These are phyloP conservation scores for Aspergillus cristatus DNA, from an alignment of 495 filamentous ascomycete species.

Conservation along the genomic window DNA sequence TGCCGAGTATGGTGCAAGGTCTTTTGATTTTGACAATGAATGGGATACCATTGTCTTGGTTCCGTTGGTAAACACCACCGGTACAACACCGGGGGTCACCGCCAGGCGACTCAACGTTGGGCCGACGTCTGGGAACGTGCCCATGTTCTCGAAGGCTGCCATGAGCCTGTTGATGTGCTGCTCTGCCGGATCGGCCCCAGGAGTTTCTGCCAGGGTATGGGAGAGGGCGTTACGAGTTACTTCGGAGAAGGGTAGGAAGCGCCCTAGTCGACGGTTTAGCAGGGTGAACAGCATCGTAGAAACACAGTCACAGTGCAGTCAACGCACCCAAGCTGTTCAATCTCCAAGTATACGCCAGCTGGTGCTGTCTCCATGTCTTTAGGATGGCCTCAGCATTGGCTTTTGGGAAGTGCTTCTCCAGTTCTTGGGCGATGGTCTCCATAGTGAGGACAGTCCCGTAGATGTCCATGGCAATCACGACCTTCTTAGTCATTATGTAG, in stretches of 20 bases:
- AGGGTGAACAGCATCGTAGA: background rate
- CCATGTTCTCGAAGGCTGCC: constrained; percentile 58
- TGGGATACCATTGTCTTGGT: constrained; percentile 53
- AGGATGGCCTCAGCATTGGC: constrained; percentile 49
- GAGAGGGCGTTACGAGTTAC: constrained; percentile 54
- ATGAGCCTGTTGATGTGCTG: constrained; percentile 42
- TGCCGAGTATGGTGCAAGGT: constrained; percentile 39
- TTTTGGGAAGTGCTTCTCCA: constrained; percentile 41
- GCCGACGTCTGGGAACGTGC: constrained; percentile 60
- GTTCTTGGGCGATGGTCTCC: constrained; percentile 49
- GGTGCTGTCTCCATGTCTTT: constrained; percentile 48
- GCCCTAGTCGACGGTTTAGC: constrained; percentile 24
- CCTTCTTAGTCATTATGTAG: constrained; percentile 9
- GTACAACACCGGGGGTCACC: constrained; percentile 26
- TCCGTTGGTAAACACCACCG: constrained; percentile 73
- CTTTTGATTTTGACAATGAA: constrained; percentile 46
- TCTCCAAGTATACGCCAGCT: constrained; percentile 79
- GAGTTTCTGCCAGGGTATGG: constrained; percentile 53
- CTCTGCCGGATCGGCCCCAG: constrained; percentile 28
- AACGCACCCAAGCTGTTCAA: constrained; percentile 67
- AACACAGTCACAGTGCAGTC: background rate
- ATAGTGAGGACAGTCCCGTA: constrained; percentile 69
- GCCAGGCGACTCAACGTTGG: constrained; percentile 39
- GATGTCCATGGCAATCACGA: constrained; percentile 62
- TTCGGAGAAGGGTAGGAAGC: constrained; percentile 55